Percentiles rank a stretch among this genome's conserved stretches.
These are phyloP conservation scores for Botryobasidium botryosum DNA, from an alignment of 768 basidiomycete genomes.

Conservation along the genomic window DNA sequence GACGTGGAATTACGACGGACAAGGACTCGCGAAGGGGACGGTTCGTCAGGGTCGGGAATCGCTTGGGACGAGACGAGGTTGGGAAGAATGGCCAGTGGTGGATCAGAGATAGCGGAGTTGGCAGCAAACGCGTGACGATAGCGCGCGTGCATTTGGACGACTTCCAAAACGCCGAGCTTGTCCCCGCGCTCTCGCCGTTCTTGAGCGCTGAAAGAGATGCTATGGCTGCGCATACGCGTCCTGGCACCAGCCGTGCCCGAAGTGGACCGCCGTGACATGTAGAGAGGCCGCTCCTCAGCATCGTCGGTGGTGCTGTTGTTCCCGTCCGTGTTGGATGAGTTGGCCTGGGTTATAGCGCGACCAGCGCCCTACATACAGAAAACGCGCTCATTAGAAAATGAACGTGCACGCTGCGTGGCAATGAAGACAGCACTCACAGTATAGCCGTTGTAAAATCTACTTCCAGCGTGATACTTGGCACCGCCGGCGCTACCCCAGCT, in stretches of 20 bases:
- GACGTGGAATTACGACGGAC: too few species aligned
- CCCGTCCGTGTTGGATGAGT: constrained; percentile 40
- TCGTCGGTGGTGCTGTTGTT: constrained; percentile 38
- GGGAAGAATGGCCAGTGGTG: too few species aligned
- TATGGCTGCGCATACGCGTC: constrained; percentile 48
- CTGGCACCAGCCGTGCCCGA: too few species aligned
- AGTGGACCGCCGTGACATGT: too few species aligned
- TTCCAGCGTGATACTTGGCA: constrained; percentile 52
- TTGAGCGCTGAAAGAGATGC: constrained; percentile 33
- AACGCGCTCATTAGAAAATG: not conserved
- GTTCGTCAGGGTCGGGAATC: too few species aligned
- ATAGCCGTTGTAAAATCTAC: constrained; percentile 52
- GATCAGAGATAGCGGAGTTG: too few species aligned
- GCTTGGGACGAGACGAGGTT: too few species aligned
- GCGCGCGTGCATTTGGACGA: constrained; percentile 30
- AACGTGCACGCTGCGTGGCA: constrained; percentile 3
- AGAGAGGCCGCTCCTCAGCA: constrained; percentile 14
- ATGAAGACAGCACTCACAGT: constrained; percentile 29
- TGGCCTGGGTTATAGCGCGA: constrained; percentile 57
- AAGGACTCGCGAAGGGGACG: too few species aligned
- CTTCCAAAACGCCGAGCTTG: constrained; percentile 37
- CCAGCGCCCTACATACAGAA: constrained; percentile 40
- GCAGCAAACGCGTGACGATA: constrained; percentile 20
- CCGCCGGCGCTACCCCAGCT: constrained; percentile 51
- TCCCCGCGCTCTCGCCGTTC: constrained; percentile 25